Evolutionary conservation across 1,284 basidiomycete genomes (phyloP), one percentile per base, ranked within the genome.

Genomic region (Ceratobasidium sp.): DNA sequence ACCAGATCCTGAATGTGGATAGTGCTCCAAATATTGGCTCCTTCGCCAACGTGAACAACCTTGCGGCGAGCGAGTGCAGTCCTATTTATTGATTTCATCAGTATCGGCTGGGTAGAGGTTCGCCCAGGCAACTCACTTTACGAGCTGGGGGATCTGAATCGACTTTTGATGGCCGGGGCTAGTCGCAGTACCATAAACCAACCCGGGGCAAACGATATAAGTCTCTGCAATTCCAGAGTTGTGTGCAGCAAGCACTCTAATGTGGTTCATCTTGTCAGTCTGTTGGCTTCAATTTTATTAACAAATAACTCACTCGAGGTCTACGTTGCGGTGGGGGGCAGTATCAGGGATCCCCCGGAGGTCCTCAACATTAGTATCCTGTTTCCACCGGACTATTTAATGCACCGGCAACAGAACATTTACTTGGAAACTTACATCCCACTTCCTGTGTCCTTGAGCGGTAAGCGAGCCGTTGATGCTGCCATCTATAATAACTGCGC

Each of bases 11-110:
- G 14, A 1, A 62, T 8, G 32, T 62, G 44, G 13, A 47, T 47
- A 28, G 46, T 62, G 5, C 46, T 62, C 59, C 59, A 62, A 18
- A 62, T 30, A 26, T 62, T 62, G 13, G 59, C 28, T 6, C 59
- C 59, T n/a, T 62, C 59, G 14, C 59, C 59, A n/a, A 47, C 38
- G 30, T 62, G 59, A 28, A 46, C 46, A 21, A 62, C 59, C n/a
- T 43, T 46, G n/a, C 59, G 59, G 21, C 59, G 59, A 30, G 43
- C 43, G n/a, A 62, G 59, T 1, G 59, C 59, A 9, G 47, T 26
- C 16, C 52, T 55, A 32, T 28, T 28, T 1, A 32, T 21, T 35
- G 28, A n/a, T 11, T 21, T n/a, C 7, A 54, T 54, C 28, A 54
- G 28, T 35, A 7, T 16, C 9, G 5, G n/a, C n/a, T 18, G n/a